Evolutionary conservation across 2,329 filamentous ascomycete genomes (phyloP), one percentile per base, ranked within the genome.

Genomic region (Kalmusia sp.): DNA sequence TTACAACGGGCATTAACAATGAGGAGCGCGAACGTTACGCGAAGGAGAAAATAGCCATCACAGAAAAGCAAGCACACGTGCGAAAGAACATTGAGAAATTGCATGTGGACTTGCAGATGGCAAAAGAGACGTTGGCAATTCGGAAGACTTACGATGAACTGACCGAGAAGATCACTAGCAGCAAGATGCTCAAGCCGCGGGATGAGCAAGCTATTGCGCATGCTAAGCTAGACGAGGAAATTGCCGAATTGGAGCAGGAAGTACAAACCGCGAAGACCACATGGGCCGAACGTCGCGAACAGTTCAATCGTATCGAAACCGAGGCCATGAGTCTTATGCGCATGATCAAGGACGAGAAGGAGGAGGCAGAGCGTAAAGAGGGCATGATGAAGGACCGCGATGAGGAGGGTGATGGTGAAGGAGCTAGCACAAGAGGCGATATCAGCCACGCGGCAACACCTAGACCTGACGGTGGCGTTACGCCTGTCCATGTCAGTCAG

Each of bases 281-380:
- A 0, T 97, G 93, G 93, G 81, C 84, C 35, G 92, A 96, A 75
- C 83, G 93, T 33, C 82, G 89, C 57, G 90, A 92, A 63, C 92
- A 96, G 75, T 96, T 97, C 74, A 90, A 88, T 52, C 84, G 86
- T 51, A 93, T 98, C 66, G 90, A 96, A 70, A 90, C 93, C 54
- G 93, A 97, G 78, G 92, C 92, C n/a, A 90, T 90, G 84, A 83
- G 91, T 59, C 82, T 98, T 72, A 82, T 93, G 52, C 83, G 91
- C 43, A 82, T 96, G 72, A 96, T 98, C 68, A 87, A 92, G 55
- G 93, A 96, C 68, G 93, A 97, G 80, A 96, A 96, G 77, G 93
- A 96, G 72, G 92, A 96, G 76, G 91, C 95, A 0, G 92, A 96
- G 76, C 82, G 91, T 35, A 84, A 92, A 49, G 92, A 96, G 73